Conservation (phyloP, 257 asterid species). For the Thymus quinquecostatus region DNA sequence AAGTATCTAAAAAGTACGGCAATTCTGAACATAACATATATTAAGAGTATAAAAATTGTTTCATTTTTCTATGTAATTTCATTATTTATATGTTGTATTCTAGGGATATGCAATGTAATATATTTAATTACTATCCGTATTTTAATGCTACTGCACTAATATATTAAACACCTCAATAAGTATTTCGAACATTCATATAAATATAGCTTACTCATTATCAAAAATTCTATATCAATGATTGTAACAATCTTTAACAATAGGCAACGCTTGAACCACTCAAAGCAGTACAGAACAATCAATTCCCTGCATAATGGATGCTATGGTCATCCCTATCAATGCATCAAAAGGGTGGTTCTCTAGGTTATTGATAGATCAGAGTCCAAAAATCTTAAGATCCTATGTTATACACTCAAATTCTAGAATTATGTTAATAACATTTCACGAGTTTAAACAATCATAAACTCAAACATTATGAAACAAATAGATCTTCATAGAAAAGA, state of each 20-base stretch:
- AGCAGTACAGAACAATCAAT: neutral
- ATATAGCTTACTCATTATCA: neutral
- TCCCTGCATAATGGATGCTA: neutral
- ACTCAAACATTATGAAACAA: neutral
- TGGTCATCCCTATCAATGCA: neutral
- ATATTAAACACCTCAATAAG: neutral
- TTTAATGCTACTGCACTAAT: no score
- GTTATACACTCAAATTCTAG: constrained; percentile 1
- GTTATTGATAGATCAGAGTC: neutral
- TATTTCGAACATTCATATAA: neutral
- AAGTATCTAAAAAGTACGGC: neutral
- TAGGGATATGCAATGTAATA: neutral
- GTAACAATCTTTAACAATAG: neutral
- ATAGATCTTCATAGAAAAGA: neutral
- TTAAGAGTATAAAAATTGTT: neutral
- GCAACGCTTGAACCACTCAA: neutral
- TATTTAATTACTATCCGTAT: neutral
- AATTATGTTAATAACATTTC: neutral
- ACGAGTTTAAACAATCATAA: neutral
- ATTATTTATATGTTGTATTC: neutral
- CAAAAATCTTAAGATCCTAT: neutral
- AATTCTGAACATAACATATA: neutral
- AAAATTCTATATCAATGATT: neutral
- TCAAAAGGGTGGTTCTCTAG: neutral
- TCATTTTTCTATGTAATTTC: neutral